A percentile compares a stretch with the other conserved stretches of the same genome.
Conservation (phyloP, 768 basidiomycete genomes). For the Vishniacozyma victoriae region DNA sequence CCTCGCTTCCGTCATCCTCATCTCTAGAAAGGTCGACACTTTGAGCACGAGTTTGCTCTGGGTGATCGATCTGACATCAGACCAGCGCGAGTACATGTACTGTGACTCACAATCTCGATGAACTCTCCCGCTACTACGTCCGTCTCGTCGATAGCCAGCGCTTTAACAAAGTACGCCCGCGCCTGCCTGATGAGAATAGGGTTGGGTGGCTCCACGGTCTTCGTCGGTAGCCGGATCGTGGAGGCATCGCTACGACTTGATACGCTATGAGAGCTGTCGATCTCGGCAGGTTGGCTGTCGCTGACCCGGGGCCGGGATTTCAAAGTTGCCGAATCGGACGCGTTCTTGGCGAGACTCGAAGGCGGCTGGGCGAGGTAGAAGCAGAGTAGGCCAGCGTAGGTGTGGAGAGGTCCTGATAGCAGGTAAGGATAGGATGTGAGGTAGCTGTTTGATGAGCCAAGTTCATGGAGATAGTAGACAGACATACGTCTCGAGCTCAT, state of each 20-base stretch:
- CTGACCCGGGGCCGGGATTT: background rate
- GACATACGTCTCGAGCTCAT: constrained; percentile 76
- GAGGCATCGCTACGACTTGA: background rate
- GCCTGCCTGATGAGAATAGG: constrained; percentile 19
- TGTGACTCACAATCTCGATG: constrained; percentile 22
- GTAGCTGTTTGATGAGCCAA: constrained; percentile 51
- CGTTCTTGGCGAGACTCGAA: constrained; percentile 1
- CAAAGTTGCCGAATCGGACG: background rate
- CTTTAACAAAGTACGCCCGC: constrained; percentile 28
- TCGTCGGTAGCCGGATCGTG: background rate
- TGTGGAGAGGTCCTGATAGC: constrained; percentile 70
- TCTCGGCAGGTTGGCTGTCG: background rate
- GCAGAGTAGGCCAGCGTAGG: constrained; percentile 72
- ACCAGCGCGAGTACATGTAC: background rate
- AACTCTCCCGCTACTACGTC: constrained; percentile 27
- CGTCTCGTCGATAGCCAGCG: constrained; percentile 16
- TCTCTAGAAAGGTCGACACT: too few species aligned
- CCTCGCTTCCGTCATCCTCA: constrained; percentile 6
- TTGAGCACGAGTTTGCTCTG: background rate
- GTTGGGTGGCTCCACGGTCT: constrained; percentile 13
- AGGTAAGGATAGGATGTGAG: constrained; percentile 82
- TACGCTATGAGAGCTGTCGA: background rate
- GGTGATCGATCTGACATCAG: constrained; percentile 11
- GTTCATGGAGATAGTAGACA: constrained; percentile 4
- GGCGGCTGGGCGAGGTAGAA: constrained; percentile 50